Percentiles rank a stretch among this genome's conserved stretches.
Conservation (phyloP, 495 filamentous ascomycete genomes). For the Podospora tetraspora region DNA sequence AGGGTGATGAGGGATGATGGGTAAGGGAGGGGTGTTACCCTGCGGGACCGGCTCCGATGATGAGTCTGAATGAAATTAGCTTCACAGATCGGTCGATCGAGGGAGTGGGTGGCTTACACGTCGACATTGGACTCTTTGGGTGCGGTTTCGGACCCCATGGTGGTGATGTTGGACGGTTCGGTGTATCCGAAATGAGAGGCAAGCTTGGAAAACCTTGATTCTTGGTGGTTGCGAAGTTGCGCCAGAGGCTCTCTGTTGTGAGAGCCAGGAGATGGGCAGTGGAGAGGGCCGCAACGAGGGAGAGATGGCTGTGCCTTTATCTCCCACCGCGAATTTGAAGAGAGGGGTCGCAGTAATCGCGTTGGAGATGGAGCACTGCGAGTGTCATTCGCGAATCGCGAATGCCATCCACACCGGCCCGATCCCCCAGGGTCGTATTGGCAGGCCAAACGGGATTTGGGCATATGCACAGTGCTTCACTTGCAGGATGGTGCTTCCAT, state of each 20-base stretch:
- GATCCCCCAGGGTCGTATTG: neutral
- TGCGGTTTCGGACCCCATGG: neutral
- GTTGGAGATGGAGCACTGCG: neutral
- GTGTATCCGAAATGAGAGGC: neutral
- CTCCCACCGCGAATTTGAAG: neutral
- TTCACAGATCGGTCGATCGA: neutral
- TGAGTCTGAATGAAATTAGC: constrained; percentile 29
- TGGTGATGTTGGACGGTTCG: neutral
- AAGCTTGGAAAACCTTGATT: neutral
- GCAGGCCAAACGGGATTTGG: neutral
- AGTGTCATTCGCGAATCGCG: neutral
- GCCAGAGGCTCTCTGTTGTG: neutral
- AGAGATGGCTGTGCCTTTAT: neutral
- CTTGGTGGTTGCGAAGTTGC: neutral
- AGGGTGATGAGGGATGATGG: neutral
- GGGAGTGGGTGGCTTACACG: constrained; percentile 25
- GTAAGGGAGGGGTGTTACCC: constrained; percentile 23
- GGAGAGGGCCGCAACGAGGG: neutral
- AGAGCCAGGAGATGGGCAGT: neutral
- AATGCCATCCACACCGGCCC: neutral
- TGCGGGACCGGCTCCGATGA: constrained; percentile 62
- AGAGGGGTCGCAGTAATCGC: neutral
- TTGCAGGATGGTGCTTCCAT: neutral
- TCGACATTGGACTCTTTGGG: constrained; percentile 30
- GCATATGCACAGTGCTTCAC: neutral